Base-by-base conservation (phyloP, 768 basidiomycete genomes). In the Lenzites betulinus region DNA sequence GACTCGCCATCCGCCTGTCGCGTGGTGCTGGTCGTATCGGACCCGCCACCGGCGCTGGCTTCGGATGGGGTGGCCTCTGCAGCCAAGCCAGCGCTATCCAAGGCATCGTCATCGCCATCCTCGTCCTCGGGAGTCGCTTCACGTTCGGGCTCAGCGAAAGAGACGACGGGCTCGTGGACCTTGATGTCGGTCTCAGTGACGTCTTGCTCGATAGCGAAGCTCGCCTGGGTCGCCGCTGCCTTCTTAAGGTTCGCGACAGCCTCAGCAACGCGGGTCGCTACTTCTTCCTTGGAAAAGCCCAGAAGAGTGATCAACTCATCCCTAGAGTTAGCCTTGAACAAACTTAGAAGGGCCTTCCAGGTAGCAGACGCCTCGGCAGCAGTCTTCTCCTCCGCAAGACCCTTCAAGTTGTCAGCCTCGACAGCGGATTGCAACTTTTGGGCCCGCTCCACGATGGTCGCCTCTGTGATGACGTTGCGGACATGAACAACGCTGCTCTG, bases 201-300 rank as follows among this genome's bases (percentile, higher is more conserved):
- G 30, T 81, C 76, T 22, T 71, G 71, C 54, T 75, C 74, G 8
- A 69, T 65, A 2, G 68, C 64, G 0, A 66, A 44, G 56, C 60
- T 64, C 4, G 69, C 64, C 62, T 71, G 66, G 48, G 73, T 68
- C 11, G 75, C 73, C 13, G 76, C 75, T 1, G 78, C 66, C 15
- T 77, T 77, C 66, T 88, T 88, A 64, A 94, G 77, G 52, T 84
- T 89, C 47, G 89, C 84, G 46, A 95, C 83, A 12, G 94, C 93
- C 63, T 92, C 88, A 11, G 86, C 85, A 18, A 98, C 92, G 62
- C 88, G 88, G 4, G 79, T 75, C 2, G 85, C 86, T 18, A 97
- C 84, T 64, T 95, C 93, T 11, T 82, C 83, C 74, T 96, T 95
- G 3, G 93, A 95, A 73, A 95, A 98, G 0, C 95, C 96, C 15